These are phyloP conservation scores for Capronia americana DNA, from an alignment of 2,329 filamentous ascomycete species.

Conservation along the genomic window DNA sequence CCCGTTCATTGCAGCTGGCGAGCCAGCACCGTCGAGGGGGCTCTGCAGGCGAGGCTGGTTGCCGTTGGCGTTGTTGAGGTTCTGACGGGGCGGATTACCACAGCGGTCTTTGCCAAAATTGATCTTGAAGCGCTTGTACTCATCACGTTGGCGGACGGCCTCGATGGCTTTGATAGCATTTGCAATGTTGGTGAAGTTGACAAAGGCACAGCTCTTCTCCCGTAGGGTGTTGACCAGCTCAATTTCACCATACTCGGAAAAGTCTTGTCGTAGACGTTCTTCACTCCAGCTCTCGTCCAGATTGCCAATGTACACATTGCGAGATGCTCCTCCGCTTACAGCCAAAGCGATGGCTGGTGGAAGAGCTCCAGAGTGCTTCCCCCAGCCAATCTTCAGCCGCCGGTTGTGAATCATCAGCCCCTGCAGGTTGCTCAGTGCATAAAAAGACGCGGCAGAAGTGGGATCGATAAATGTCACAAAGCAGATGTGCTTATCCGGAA, in stretches of 20 bases:
- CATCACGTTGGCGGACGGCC: conserved; percentile 89
- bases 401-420: conserved; percentile 99
- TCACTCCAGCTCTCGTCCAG: conserved; percentile 97
- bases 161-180: conserved; percentile 99
- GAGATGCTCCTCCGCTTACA: conserved; percentile 94
- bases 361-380: conserved; percentile 95
- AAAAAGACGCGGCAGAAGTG: conserved; percentile 96
- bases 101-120: conserved; percentile 99
- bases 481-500: conserved; percentile 99
- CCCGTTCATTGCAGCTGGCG: conserved; percentile 64
- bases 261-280: conserved; percentile 93
- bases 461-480: conserved; percentile 99
- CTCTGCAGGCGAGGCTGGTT: conserved; percentile 69
- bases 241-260: conserved; percentile 96
- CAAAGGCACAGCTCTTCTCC: conserved; percentile 99
- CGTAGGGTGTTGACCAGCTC: conserved; percentile 95
- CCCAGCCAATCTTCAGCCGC: conserved; percentile 97
- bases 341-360: conserved; percentile 95
- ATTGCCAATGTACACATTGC: conserved; percentile 98
- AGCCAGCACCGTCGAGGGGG: conserved; percentile 60
- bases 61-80: conserved; percentile 66
- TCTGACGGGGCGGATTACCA: conserved; percentile 91
- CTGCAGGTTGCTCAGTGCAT: conserved; percentile 94
- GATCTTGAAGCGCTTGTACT: conserved; percentile 98
- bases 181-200: conserved; percentile 99